These are phyloP conservation scores for Didymella arachidicola DNA, from an alignment of 2,329 filamentous ascomycete genomes.

Conservation along the genomic window DNA sequence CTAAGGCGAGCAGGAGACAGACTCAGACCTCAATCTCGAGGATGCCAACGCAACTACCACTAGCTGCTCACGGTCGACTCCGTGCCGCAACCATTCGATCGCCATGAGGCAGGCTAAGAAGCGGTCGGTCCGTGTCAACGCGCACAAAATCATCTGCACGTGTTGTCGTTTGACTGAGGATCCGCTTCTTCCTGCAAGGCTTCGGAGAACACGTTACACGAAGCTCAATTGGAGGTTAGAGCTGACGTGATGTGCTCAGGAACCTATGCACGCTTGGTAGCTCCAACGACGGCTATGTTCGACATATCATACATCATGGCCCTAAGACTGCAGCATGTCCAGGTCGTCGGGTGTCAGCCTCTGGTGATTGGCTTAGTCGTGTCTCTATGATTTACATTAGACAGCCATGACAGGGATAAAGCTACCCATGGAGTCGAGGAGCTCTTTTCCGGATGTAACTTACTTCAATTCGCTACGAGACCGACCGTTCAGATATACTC, in stretches of 20 bases:
- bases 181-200: conserved; percentile 4
- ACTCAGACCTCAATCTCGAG: conserved; percentile 2
- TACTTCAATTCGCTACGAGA: background rate
- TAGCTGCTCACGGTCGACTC: conserved; percentile 20
- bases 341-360: conserved; percentile 1
- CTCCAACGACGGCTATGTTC: conserved; percentile 5
- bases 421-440: background rate
- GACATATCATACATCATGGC: conserved; percentile 2
- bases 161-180: background rate
- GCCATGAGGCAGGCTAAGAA: conserved; percentile 5
- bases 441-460: background rate
- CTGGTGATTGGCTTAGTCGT: conserved; percentile 5
- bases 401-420: conserved; percentile 2
- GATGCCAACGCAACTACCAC: conserved; percentile 18
- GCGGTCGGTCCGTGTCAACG: conserved; percentile 13
- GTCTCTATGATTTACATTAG: conserved; percentile 3
- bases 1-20: conserved; percentile 5
- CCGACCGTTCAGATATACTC: conserved; percentile 13
- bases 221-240: background rate
- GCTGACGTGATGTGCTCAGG: conserved; percentile 6
- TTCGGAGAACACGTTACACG: conserved; percentile 1
- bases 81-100: conserved; percentile 11
- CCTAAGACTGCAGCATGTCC: conserved; percentile 1
- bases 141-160: conserved; percentile 7
- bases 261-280: conserved; percentile 7